Conservation (phyloP, 352 stramenopile species). For the Pythium monospermum region DNA sequence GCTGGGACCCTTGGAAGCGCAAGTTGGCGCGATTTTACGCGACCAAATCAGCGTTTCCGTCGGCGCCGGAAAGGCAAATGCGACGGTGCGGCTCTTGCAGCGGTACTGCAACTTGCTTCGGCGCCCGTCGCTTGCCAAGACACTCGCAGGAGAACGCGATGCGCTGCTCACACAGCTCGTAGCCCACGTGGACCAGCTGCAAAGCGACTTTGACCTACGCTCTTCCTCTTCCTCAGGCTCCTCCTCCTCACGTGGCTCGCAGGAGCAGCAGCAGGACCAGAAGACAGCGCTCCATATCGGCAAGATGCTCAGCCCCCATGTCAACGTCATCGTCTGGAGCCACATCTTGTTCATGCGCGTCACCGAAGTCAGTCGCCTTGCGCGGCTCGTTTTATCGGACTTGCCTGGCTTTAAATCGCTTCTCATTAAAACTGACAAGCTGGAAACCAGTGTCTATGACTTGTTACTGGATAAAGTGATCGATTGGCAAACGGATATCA, state of each 20-base stretch:
- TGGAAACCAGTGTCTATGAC: constrained; percentile 48
- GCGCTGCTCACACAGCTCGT: constrained; percentile 82
- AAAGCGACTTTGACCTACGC: constrained; percentile 79
- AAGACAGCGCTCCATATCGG: constrained; percentile 43
- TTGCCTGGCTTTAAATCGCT: constrained; percentile 56
- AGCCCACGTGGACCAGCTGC: constrained; percentile 83
- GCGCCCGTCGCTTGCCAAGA: constrained; percentile 65
- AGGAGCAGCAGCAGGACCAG: background rate
- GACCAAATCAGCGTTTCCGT: constrained; percentile 49
- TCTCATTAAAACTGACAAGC: constrained; percentile 45
- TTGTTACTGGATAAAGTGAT: constrained; percentile 76
- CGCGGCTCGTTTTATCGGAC: constrained; percentile 54
- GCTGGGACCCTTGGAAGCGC: constrained; percentile 76
- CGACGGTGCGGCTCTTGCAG: constrained; percentile 76
- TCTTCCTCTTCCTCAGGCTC: constrained; percentile 3
- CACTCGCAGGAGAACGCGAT: constrained; percentile 81
- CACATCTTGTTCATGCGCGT: constrained; percentile 66
- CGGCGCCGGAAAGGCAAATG: constrained; percentile 52
- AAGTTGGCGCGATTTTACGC: constrained; percentile 79
- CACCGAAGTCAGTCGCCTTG: constrained; percentile 42
- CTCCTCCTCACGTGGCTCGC: constrained; percentile 1
- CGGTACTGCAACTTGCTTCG: constrained; percentile 83
- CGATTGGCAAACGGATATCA: constrained; percentile 83
- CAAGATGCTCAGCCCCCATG: constrained; percentile 80
- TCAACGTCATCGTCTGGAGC: constrained; percentile 84